Evolutionary conservation across 2,329 filamentous ascomycete species (phyloP), one percentile per base, ranked within the genome.

Genomic region (Fusarium buxicola): DNA sequence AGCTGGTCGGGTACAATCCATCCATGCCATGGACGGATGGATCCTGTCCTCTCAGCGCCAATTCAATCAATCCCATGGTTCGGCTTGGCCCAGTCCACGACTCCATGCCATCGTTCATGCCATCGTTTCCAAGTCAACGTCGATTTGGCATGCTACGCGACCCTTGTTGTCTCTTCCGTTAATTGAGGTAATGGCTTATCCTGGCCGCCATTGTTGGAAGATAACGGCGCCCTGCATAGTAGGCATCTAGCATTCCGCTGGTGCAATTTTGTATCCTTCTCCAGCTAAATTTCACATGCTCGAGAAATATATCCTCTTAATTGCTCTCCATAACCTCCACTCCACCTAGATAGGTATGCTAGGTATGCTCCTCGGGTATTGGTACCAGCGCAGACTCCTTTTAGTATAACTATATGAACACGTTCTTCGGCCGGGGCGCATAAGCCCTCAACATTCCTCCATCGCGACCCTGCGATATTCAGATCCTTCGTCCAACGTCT

Each of bases 331-430:
- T 18, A 15, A n/a, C 50, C 39, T 44, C 31, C 36, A 49, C 47
- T 16, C 27, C 45, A 55, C 44, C 49, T 49, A 32, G 54, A n/a
- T n/a, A n/a, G n/a, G n/a, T n/a, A n/a, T n/a, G n/a, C n/a, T n/a
- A n/a, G 44, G 45, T 59, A 31, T 61, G 25, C 51, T 64, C 57
- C 35, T 65, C 57, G 57, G 65, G 67, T 70, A 70, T 69, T 56
- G 47, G 55, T 70, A 58, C 51, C 47, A 45, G 41, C 39, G 58
- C 50, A 65, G 34, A 43, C 36, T 60, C 44, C 30, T 56, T 54
- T 43, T 45, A 47, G 56, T 45, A 57, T 25, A 15, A 21, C 41
- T 51, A 55, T 39, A 53, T 53, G 49, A 52, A 41, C 52, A 50
- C 44, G 44, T 48, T 52, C 41, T 41, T 52, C 46, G 58, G 30